Evolutionary conservation across 139 green algal genomes (phyloP), one percentile per base, ranked within the genome.

Genomic region (Asterochloris erici): DNA sequence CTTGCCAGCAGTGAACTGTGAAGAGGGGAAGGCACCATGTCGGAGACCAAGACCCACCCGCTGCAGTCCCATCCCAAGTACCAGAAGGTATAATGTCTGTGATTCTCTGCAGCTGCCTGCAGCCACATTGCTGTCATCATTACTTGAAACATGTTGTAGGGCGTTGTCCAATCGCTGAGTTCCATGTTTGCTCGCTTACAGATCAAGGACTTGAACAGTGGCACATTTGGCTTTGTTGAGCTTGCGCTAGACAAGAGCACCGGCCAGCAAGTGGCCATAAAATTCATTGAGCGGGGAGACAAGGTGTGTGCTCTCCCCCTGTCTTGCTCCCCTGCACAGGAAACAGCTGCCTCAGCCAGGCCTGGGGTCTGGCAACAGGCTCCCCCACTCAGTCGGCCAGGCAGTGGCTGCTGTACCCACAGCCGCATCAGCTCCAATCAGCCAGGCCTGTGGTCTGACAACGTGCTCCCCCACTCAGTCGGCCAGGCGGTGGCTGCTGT

Each of bases 281-380:
- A 90, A 80, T 96, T 96, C 84, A 93, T 96, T 23, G 90, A 95
- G 83, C 82, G 93, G 1, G 93, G 93, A 14, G 91, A 96, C 63
- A 95, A 93, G 87, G 89, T 89, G 27, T 64, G 66, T 64, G 2
- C 9, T 16, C 23, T 29, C 69, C n/a, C 28, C 26, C n/a, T 80
- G 69, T 69, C 60, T 27, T 68, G 26, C 19, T 29, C 64, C n/a
- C 11, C 21, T 27, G 38, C 38, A 54, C 2, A 66, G 19, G 21
- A 10, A 24, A 15, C 14, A 38, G 28, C 28, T 78, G 16, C 26
- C 23, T 13, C 27, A 27, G 16, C 29, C 38, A 63, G 21, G 28
- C 13, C 14, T n/a, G 17, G 61, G 28, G 29, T 28, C 28, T 26
- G n/a, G 9, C 28, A 10, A 64, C 21, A 38, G 4, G 62, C 27